Evolutionary conservation across 2,329 filamentous ascomycete genomes (phyloP), one percentile per base, ranked within the genome.

Genomic region (Metarhizium guizhouense): DNA sequence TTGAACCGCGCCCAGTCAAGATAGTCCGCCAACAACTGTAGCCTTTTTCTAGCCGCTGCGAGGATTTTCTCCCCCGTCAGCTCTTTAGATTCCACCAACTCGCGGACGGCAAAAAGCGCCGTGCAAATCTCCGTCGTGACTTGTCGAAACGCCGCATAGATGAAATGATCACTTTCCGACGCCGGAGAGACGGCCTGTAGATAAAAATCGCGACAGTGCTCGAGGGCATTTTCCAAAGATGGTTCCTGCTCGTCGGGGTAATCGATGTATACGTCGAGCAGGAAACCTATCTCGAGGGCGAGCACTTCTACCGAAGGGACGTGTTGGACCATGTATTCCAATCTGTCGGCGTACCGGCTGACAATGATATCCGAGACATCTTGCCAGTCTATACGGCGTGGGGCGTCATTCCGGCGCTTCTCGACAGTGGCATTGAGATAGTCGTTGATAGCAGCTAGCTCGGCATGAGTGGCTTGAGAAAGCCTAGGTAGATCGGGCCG

Each of bases 351-450:
- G 61, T 86, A 88, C 8, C 84, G 76, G 11, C 71, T 67, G 1
- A 86, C 74, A 5, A 88, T 70, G 73, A 84, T 75, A 60, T 88
- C 85, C 0, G 77, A 74, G 2, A 84, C 72, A 0, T 71, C 76
- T 63, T 87, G 85, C 85, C 85, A 88, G 62, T 86, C 69, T 29
- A 76, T 59, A 34, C 59, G 40, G 4, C 20, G 29, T 3, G 25
- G 29, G 4, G 30, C 0, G 1, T 47, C 18, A 14, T 4, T n/a
- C 18, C 13, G 51, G 4, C 18, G 51, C 42, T 53, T 20, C 40
- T 47, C 25, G 11, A 52, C 8, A 5, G 30, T 30, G 0, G 20
- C 13, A 5, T 8, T 42, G 4, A 47, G 5, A 36, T 45, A 47
- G 1, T 16, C 5, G 11, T 53, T 53, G 42, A 53, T 47, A 29